Percentiles rank a stretch among this genome's conserved stretches.
Evolutionary conservation across 805 yeast species (phyloP).

Genomic region (Yarrowia deformans): DNA sequence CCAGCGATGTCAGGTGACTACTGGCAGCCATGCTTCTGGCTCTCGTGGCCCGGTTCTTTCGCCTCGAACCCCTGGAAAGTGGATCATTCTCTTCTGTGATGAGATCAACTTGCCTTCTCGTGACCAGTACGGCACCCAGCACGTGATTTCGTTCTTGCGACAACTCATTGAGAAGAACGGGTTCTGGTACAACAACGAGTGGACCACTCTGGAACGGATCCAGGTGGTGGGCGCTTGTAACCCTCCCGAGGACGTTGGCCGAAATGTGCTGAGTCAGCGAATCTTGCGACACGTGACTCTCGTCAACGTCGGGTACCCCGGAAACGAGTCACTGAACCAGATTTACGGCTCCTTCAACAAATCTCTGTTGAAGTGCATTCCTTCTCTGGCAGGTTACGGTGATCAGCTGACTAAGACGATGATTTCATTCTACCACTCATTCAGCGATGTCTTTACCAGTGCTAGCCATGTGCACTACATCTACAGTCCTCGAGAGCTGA

Average conservation of each 20-base stretch:
- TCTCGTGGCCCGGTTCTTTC: conserved; percentile 52
- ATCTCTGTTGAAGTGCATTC: conserved; percentile 66
- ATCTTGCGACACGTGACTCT: conserved; percentile 72
- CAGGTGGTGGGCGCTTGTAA: conserved; percentile 97
- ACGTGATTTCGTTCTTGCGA: conserved; percentile 72
- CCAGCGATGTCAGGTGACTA: conserved; percentile 67
- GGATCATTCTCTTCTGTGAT: conserved; percentile 88
- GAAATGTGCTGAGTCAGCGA: conserved; percentile 63
- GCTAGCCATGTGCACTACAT: conserved; percentile 64
- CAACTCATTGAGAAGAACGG: conserved; percentile 77
- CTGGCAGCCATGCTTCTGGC: conserved; percentile 54
- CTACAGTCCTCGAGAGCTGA: conserved; percentile 88
- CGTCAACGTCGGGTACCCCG: conserved; percentile 82
- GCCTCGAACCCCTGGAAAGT: conserved; percentile 68
- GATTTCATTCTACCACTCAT: conserved; percentile 63
- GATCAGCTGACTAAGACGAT: conserved; percentile 66
- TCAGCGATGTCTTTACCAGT: conserved; percentile 15
- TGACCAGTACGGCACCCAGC: conserved; percentile 78
- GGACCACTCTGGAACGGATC: conserved; percentile 70
- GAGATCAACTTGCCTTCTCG: conserved; percentile 82
- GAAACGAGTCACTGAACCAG: conserved; percentile 62
- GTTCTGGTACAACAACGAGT: conserved; percentile 73
- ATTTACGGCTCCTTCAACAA: conserved; percentile 68
- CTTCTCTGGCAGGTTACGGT: conserved; percentile 64
- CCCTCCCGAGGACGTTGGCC: conserved; percentile 82